Evolutionary conservation across 768 basidiomycete species (phyloP), one percentile per base, ranked within the genome.

Genomic region (Zangia roseola): DNA sequence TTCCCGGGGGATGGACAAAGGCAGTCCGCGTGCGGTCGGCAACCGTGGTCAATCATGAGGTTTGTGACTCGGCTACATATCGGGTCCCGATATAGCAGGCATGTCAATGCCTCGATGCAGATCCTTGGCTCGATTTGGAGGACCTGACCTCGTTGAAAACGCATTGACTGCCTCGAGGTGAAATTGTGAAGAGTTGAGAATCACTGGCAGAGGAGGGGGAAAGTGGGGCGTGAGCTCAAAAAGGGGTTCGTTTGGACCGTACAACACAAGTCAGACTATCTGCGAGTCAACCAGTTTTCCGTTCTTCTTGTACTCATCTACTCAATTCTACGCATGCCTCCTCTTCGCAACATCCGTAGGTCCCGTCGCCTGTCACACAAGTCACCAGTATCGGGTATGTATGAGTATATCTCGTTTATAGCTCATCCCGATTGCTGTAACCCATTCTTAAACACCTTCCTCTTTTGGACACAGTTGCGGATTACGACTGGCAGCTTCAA

Each of bases 321-420:
- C 35, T 25, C n/a, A 19, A 14, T 37, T 6, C 37, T 31, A 31
- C 14, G 16, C 19, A 74, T 75, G 73, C 51, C 67, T 16, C 64
- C 62, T 39, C 50, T 59, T 46, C 69, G 64, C 28, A 64, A 66
- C 47, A 42, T 60, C 37, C 73, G 76, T 43, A 72, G 67, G 49
- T 80, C 78, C 21, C 73, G 75, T 34, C 65, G 77, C 39, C 60
- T 77, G 16, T 76, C 75, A 12, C 69, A 62, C 47, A 73, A 69
- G 58, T 64, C 65, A 10, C 72, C 74, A 19, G 54, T 59, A 52
- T 50, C 71, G 35, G 64, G 70, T 59, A 67, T 40, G 63, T 43
- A 12, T 44, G 13, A 31, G 30, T 28, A 28, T 48, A 39, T 48
- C 41, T 62, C 55, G 56, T 48, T n/a, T 13, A 13, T 30, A 30